Conservation (phyloP, 78 protist species). For the Dictyostelium brefeldianum region DNA sequence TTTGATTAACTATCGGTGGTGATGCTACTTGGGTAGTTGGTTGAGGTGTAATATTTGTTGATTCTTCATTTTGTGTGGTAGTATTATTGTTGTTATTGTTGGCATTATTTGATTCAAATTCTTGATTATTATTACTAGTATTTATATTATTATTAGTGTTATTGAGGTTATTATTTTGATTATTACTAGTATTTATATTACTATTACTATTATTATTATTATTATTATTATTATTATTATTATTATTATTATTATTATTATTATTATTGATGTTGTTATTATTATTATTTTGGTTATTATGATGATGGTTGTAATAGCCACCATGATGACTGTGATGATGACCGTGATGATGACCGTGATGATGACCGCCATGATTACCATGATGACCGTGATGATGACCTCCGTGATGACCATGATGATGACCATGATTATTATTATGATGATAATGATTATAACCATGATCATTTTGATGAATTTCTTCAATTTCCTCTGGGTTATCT, state of each 20-base stretch:
- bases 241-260: no score
- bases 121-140: no score
- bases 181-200: no score
- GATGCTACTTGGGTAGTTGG: not conserved
- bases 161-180: no score
- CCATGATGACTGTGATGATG: not conserved
- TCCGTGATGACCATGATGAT: not conserved
- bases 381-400: not conserved
- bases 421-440: not conserved
- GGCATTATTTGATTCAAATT: no score
- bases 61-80: slow-evolving; percentile 12
- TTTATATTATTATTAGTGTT: no score
- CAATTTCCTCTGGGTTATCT: not conserved
- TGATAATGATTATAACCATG: not conserved
- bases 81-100: not conserved
- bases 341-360: not conserved
- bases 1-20: not conserved
- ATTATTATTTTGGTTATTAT: not conserved
- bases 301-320: not conserved
- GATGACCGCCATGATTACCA: not conserved
- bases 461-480: not conserved
- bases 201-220: not conserved
- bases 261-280: not conserved
- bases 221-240: not conserved
- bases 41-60: not conserved